A percentile compares a stretch with the other conserved stretches of the same genome.
phyloP scores from a whole-genome alignment of 306 rosid species.

The Prunus persica region Prunus_persica_NCBIv2 NC_034010.1:25806001-25806500 shows the following conservation, averaged over 20 bases:
- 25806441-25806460: slow-evolving; percentile 77
- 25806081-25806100: slow-evolving; percentile 7
- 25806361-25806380: slow-evolving; percentile 61
- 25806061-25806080: slow-evolving; percentile 95
- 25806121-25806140: background rate
- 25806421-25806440: slow-evolving; percentile 68
- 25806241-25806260: slow-evolving; percentile 73
- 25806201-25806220: slow-evolving; percentile 76
- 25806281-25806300: slow-evolving; percentile 81
- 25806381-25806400: slow-evolving; percentile 64
- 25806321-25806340: slow-evolving; percentile 87
- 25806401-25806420: slow-evolving; percentile 48
- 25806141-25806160: background rate
- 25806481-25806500: background rate
- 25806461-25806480: slow-evolving; percentile 52
- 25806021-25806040: slow-evolving; percentile 86
- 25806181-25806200: slow-evolving; percentile 67
- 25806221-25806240: slow-evolving; percentile 89
- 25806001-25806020: slow-evolving; percentile 76
- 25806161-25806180: slow-evolving; percentile 69
- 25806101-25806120: background rate
- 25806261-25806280: slow-evolving; percentile 78
- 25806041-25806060: slow-evolving; percentile 89
- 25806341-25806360: slow-evolving; percentile 78
- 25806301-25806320: slow-evolving; percentile 81